Conservation (phyloP, 2,329 filamentous ascomycete species). For the Cladosporium sp. region DNA sequence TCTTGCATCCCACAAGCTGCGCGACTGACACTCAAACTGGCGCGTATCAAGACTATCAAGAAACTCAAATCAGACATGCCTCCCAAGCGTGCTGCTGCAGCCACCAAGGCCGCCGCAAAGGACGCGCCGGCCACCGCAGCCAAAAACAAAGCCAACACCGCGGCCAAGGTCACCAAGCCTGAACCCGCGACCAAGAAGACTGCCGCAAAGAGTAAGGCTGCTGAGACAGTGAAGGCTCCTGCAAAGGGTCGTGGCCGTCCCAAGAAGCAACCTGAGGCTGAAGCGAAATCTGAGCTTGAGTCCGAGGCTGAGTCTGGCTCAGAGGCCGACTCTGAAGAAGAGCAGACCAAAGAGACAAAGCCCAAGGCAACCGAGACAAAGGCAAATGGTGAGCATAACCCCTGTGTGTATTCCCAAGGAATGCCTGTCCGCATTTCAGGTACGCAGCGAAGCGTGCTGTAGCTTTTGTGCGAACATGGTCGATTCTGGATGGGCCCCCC, state of each 20-base stretch:
- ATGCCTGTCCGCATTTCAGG: background rate
- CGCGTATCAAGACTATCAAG: slow-evolving; percentile 13
- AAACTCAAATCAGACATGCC: slow-evolving; percentile 1
- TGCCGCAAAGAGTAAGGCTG: slow-evolving; percentile 22
- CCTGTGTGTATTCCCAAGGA: background rate
- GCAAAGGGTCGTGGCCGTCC: slow-evolving; percentile 15
- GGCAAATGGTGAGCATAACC: slow-evolving; percentile 10
- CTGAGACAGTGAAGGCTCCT: slow-evolving; percentile 18
- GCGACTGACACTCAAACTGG: slow-evolving; percentile 7
- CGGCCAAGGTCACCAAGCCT: slow-evolving; percentile 21
- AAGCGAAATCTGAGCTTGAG: background rate
- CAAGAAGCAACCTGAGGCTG: background rate
- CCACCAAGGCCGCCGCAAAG: slow-evolving; percentile 12
- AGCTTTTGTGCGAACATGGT: background rate
- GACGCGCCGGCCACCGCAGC: slow-evolving; percentile 16
- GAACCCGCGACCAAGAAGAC: slow-evolving; percentile 27
- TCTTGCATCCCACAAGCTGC: background rate
- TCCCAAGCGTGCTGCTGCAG: slow-evolving; percentile 9
- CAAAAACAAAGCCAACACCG: slow-evolving; percentile 22
- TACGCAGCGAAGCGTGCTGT: background rate
- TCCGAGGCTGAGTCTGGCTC: slow-evolving; percentile 7
- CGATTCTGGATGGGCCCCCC: background rate
- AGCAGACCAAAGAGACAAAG: slow-evolving; percentile 1
- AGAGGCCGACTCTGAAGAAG: slow-evolving; percentile 2
- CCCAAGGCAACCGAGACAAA: slow-evolving; percentile 7